These are phyloP conservation scores for Paspalum vaginatum DNA, from an alignment of 176 grass and related monocot species.

Conservation along the genomic window DNA sequence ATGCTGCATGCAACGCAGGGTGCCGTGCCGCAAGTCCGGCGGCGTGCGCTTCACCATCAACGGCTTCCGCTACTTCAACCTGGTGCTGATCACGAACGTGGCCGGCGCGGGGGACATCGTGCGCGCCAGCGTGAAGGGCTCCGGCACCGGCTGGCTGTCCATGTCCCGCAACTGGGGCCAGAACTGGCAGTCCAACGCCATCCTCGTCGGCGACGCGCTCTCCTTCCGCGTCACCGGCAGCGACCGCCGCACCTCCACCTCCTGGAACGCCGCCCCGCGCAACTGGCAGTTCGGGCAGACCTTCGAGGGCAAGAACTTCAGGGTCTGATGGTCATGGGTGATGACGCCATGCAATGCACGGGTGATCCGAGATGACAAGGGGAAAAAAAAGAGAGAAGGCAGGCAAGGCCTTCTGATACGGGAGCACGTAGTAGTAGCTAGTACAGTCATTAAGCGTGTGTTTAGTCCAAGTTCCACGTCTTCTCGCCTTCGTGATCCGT, in stretches of 20 bases:
- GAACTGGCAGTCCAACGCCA: conserved; percentile 81
- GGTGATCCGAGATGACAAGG: no score
- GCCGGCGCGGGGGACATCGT: conserved; percentile 72
- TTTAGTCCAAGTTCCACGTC: not conserved
- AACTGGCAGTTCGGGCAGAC: conserved; percentile 86
- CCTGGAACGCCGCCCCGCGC: conserved; percentile 56
- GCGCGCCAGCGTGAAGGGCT: conserved; percentile 58
- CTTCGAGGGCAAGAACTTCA: conserved; percentile 87
- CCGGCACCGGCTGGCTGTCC: conserved; percentile 66
- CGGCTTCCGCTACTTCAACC: conserved; percentile 89
- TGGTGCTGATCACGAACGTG: conserved; percentile 88
- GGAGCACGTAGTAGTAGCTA: not conserved
- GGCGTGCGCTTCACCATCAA: conserved; percentile 78
- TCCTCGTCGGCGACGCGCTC: conserved; percentile 68
- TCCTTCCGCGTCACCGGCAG: conserved; percentile 79
- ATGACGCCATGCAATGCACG: no score
- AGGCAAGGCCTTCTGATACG: conserved; percentile 21
- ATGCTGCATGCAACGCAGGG: conserved; percentile 30
- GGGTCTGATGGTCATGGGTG: conserved; percentile 41
- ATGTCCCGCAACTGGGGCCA: conserved; percentile 95
- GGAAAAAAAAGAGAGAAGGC: no score
- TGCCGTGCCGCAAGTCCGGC: conserved; percentile 59
- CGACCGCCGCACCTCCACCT: conserved; percentile 71
- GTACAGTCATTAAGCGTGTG: not conserved
- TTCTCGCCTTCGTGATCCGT: not conserved